These are phyloP conservation scores for Tubosaeta sp. DNA, from an alignment of 768 basidiomycete genomes.

Conservation along the genomic window DNA sequence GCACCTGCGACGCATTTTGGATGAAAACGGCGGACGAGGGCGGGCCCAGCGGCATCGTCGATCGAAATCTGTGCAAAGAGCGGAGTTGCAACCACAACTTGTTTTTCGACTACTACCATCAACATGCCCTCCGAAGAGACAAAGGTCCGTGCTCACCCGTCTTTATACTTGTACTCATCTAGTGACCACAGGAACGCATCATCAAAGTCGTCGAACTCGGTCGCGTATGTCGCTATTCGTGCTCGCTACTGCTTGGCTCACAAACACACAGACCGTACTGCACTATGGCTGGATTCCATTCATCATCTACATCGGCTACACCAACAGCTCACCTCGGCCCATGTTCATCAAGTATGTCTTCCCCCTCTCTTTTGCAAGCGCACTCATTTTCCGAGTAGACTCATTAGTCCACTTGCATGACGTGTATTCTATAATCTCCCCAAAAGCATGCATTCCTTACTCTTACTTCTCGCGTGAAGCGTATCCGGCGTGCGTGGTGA, in stretches of 20 bases:
- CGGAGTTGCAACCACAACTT: conserved; percentile 30
- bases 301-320: conserved; percentile 95
- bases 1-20: conserved; percentile 30
- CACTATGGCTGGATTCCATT: conserved; percentile 97
- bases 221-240: conserved; percentile 52
- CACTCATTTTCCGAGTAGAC: conserved; percentile 41
- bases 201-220: conserved; percentile 75
- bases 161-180: not conserved
- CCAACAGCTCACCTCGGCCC: conserved; percentile 88
- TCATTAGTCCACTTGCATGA: conserved; percentile 90
- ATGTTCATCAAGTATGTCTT: conserved; percentile 89
- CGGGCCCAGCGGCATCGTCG: conserved; percentile 47
- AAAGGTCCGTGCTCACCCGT: conserved; percentile 47
- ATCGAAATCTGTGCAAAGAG: conserved; percentile 10
- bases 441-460: conserved; percentile 12
- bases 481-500: conserved; percentile 23
- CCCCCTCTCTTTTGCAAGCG: not conserved
- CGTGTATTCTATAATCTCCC: conserved; percentile 28
- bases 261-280: conserved; percentile 61
- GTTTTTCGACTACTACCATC: conserved; percentile 2
- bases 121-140: conserved; percentile 89
- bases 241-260: not conserved
- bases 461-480: not conserved
- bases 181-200: conserved; percentile 58
- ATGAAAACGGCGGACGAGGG: conserved; percentile 43